Percentiles rank a stretch among this genome's conserved stretches.
Conservation (phyloP, 192 early-diverging fungal genomes). For the Gonapodya sp. region DNA sequence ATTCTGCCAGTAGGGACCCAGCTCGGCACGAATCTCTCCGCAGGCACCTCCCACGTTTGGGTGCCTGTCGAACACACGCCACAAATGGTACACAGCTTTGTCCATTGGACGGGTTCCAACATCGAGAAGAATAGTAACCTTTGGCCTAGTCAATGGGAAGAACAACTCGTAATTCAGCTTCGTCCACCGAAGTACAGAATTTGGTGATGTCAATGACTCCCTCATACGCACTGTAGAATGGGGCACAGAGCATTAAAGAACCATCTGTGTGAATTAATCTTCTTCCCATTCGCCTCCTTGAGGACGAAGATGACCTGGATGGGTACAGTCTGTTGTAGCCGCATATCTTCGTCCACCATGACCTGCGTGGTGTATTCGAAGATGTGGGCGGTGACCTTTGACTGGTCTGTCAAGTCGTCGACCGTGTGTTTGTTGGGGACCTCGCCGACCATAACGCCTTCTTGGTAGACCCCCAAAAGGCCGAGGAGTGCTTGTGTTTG, state of each 20-base stretch:
- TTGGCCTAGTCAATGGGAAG: constrained; percentile 34
- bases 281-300: constrained; percentile 87
- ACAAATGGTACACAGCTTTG: constrained; percentile 81
- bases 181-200: neutral
- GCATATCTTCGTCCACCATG: constrained; percentile 26
- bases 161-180: neutral
- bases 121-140: constrained; percentile 84
- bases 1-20: constrained; percentile 60
- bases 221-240: constrained; percentile 40
- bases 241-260: constrained; percentile 90
- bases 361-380: constrained; percentile 87
- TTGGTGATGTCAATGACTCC: no score
- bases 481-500: constrained; percentile 70
- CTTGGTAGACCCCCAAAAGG: constrained; percentile 68
- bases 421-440: constrained; percentile 56
- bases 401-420: constrained; percentile 31
- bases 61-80: constrained; percentile 83
- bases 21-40: constrained; percentile 83
- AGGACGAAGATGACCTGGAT: constrained; percentile 85
- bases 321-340: constrained; percentile 64
- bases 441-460: constrained; percentile 57
- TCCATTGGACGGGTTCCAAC: constrained; percentile 82
- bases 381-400: constrained; percentile 61
- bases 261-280: constrained; percentile 94
- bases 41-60: constrained; percentile 81